phyloP scores from a whole-genome alignment of 2,329 filamentous ascomycete genomes.

The Ceratocystis papillata region DNA sequence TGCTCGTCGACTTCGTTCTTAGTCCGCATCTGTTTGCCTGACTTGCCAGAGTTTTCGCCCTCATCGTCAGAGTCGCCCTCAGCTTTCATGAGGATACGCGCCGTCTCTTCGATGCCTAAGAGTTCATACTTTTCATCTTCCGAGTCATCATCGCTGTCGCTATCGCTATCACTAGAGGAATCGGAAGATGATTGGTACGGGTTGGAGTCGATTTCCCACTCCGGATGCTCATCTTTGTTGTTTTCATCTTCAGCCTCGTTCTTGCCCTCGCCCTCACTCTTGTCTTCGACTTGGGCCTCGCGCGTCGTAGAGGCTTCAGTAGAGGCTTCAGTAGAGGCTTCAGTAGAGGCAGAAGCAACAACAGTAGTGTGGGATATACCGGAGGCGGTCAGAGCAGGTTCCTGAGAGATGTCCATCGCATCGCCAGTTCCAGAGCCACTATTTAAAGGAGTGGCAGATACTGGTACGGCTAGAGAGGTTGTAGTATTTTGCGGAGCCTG shows the following conservation, averaged over 20 bases:
- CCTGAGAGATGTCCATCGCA: conserved; percentile 3
- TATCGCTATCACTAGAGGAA: conserved; percentile 50
- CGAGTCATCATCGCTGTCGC: conserved; percentile 48
- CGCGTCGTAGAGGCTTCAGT: not conserved
- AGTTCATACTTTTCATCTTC: conserved; percentile 57
- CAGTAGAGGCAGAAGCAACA: not conserved
- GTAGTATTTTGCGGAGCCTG: conserved; percentile 9
- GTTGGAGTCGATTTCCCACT: conserved; percentile 77
- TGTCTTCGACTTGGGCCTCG: not conserved
- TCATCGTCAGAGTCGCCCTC: conserved; percentile 74
- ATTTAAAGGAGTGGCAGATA: not conserved
- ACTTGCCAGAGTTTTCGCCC: conserved; percentile 32
- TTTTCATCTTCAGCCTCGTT: not conserved
- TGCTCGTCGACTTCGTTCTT: conserved; percentile 67
- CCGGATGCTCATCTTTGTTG: conserved; percentile 43
- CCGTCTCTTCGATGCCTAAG: conserved; percentile 70
- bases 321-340: not conserved
- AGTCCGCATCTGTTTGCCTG: conserved; percentile 51
- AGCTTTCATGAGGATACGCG: conserved; percentile 71
- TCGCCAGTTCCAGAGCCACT: not conserved
- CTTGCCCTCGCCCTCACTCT: not conserved
- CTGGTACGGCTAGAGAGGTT: not conserved
- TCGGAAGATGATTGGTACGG: conserved; percentile 59
- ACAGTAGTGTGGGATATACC: not conserved
- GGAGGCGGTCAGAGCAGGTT: not conserved